Base-by-base conservation (phyloP, 2,329 filamentous ascomycete genomes). In the Chaetoscypha palmicola region DNA sequence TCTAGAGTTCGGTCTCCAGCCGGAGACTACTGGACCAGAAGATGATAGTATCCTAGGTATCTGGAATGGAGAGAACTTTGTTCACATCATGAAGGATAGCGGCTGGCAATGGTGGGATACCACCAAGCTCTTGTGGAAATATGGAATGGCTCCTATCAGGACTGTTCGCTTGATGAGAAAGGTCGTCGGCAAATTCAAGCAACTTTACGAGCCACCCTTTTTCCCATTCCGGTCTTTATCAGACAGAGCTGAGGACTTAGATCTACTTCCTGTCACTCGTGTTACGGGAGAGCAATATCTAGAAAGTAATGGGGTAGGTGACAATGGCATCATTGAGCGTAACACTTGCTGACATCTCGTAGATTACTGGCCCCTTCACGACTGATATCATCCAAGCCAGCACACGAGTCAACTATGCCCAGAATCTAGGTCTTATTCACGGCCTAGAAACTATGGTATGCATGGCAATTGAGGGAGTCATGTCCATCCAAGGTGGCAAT, bases 371-470 rank as follows among this genome's bases (percentile, higher is more conserved):
- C 0, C 61, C 69, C 0, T 97, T 94, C 61, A 72, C 81, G 0
- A 76, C 77, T 11, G 87, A 98, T 39, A 78, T 98, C 37, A 79
- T 97, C 20, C 91, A 97, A 65, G 87, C 91, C 1, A 85, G 81
- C 45, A 96, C 92, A 1, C 76, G 92, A 16, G 91, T 96, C 51
- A 97, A 97, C 64, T 98, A 96, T 65, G 92, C 86, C 1, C 87
- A 90, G 38, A 96, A 97, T 55, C 65, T 97, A 10, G 76, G 71
- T n/a, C 69, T 79, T 26, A 92, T 97, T 37, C 90, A 97, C 58
- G 92, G 88, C 0, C 67, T 98, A 1, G 88, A 94, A 58, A 80
- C 90, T 1, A 88, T 96, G 83, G 77, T 77, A 2, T 91, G 89
- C 33, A 87, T 97, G 79, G 86, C 90, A 2, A 85, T 89, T 0